A percentile compares a stretch with the other conserved stretches of the same genome.
phyloP scores from a whole-genome alignment of 164 flowering plant genomes.

The Buxus sempervirens region DNA sequence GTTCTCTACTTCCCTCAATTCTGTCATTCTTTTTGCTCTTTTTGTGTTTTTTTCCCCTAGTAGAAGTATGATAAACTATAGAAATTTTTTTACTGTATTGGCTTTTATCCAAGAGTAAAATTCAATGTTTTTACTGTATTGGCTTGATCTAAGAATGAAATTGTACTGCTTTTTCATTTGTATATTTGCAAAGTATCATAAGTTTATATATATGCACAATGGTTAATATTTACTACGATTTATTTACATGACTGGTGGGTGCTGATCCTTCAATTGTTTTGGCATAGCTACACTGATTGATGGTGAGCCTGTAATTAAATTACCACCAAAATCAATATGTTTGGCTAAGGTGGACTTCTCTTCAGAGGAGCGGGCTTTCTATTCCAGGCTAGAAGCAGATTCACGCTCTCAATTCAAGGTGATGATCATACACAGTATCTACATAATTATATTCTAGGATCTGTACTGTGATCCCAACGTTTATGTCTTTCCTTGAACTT shows the following conservation, averaged over 20 bases:
- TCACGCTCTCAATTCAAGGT: slow-evolving; percentile 91
- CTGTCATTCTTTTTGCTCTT: too few species aligned
- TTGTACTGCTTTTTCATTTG: too few species aligned
- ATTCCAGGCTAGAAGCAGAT: slow-evolving; percentile 74
- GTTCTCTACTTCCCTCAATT: too few species aligned
- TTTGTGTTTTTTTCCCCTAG: too few species aligned
- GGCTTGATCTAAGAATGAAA: background rate
- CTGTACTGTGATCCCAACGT: background rate
- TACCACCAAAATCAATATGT: slow-evolving; percentile 71
- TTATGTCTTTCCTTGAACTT: too few species aligned
- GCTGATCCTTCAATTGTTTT: slow-evolving; percentile 18
- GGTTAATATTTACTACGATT: background rate
- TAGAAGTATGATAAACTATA: too few species aligned
- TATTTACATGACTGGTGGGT: background rate
- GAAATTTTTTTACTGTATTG: too few species aligned
- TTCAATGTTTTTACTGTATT: too few species aligned
- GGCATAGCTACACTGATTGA: slow-evolving; percentile 63
- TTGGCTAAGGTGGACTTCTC: slow-evolving; percentile 76
- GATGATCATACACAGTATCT: background rate
- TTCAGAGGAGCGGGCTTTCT: slow-evolving; percentile 73
- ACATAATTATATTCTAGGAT: background rate
- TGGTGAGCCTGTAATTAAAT: slow-evolving; percentile 76
- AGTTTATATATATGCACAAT: background rate
- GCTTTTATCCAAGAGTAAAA: background rate
- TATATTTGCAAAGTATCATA: background rate